phyloP scores from a whole-genome alignment of 768 basidiomycete genomes.

The Russula compacta region DNA sequence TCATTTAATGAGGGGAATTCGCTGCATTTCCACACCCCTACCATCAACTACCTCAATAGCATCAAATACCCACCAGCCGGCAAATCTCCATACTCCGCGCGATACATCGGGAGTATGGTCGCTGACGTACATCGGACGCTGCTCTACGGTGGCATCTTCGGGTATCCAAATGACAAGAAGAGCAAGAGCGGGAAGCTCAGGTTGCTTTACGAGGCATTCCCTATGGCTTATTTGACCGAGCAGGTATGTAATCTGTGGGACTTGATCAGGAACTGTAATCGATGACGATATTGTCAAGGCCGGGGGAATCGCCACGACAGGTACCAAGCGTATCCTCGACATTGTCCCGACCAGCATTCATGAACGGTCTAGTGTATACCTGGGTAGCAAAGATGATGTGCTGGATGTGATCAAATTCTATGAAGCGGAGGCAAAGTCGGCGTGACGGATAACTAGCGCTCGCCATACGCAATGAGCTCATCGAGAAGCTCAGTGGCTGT shows the following conservation, averaged over 20 bases:
- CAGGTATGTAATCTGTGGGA: constrained; percentile 45
- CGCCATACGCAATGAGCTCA: background rate
- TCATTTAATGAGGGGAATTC: constrained; percentile 99
- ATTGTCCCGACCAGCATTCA: constrained; percentile 82
- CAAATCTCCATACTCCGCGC: constrained; percentile 80
- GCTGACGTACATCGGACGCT: constrained; percentile 96
- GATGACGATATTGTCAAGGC: constrained; percentile 44
- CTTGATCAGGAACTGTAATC: constrained; percentile 14
- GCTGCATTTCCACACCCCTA: constrained; percentile 83
- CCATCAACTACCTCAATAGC: constrained; percentile 72
- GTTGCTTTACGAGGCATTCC: constrained; percentile 94
- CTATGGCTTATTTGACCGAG: constrained; percentile 92
- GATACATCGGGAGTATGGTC: constrained; percentile 98
- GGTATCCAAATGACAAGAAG: constrained; percentile 97
- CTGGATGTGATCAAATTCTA: constrained; percentile 85
- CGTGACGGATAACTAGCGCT: background rate
- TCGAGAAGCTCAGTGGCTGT: background rate
- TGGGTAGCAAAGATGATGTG: constrained; percentile 92
- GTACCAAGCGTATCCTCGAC: constrained; percentile 87
- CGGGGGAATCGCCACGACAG: constrained; percentile 94
- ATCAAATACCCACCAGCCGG: constrained; percentile 81
- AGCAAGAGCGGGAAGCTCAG: constrained; percentile 92
- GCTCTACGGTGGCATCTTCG: constrained; percentile 97
- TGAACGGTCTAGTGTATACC: constrained; percentile 86
- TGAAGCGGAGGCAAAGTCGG: constrained; percentile 28